Base-by-base conservation (phyloP, 1,284 basidiomycete genomes). In the Tilletia horrida region DNA sequence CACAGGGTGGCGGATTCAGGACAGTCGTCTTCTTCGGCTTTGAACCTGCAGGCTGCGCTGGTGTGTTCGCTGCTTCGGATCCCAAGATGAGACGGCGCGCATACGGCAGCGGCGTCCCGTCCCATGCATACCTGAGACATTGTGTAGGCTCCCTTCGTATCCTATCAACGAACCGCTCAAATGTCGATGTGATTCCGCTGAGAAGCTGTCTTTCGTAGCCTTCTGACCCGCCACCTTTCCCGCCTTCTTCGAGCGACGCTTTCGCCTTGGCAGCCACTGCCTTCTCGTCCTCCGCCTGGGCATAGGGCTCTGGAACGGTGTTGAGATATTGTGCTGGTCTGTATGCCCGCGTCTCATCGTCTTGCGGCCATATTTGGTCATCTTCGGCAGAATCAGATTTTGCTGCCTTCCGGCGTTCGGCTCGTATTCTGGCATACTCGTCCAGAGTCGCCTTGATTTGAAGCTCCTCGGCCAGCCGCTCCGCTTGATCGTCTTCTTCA, bases 51-150 rank as follows among this genome's bases (percentile, higher is more conserved):
- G 59, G 11, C 27, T 66, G 55, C n/a, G 23, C 40, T 52, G 11
- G 23, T 16, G 11, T 4, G 55, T 7, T 44, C 6, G 16, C 48
- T 2, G 43, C 16, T 44, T 35, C 40, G 1, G 35, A 63, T 13
- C 55, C 29, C 25, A 40, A 16, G 55, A 29, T n/a, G 16, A 59
- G 55, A 18, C 55, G 55, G 0, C 77, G 77, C 59, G 68, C 70
- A 57, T 78, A 81, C 0, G 80, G 72, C 3, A 81, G 64, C 1
- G 79, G 79, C 52, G 68, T 62, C 0, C 79, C 80, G 14, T 65
- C 79, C 40, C 72, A 77, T 59, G 79, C 80, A 67, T 81, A 81
- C 16, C 80, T 70, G 13, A 81, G 75, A n/a, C 77, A 74, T 59
- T 81, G 80, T 1, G 74, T 52, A 6, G 73, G 71, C 62, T 80